phyloP scores from a whole-genome alignment of 371 early-diverging fungal species.

The Syncephalastrum sp. region DNA sequence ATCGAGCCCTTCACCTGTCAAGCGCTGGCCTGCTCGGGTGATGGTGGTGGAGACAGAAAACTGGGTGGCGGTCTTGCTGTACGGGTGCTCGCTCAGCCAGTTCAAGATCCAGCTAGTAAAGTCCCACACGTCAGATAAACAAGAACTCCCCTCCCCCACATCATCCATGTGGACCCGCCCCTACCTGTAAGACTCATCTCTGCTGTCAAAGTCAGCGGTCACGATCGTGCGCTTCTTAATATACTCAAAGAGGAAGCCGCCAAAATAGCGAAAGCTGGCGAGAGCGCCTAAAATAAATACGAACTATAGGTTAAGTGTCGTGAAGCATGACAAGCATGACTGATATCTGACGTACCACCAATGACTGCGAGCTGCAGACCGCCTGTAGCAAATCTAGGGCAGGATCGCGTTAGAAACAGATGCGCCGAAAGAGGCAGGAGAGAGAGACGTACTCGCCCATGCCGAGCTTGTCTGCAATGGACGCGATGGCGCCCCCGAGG shows the following conservation, averaged over 20 bases:
- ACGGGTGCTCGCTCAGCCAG: conserved; percentile 64
- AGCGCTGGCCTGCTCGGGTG: conserved; percentile 43
- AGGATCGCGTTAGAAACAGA: too few relatives aligned
- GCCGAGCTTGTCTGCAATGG: conserved; percentile 48
- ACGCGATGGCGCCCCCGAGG: conserved; percentile 45
- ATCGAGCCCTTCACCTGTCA: conserved; percentile 50
- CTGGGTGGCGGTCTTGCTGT: conserved; percentile 50
- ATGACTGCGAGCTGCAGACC: conserved; percentile 44
- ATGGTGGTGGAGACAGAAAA: conserved; percentile 63
- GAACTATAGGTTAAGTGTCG: neutral
- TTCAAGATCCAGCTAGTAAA: conserved; percentile 49
- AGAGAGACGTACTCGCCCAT: conserved; percentile 46
- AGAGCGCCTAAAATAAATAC: conserved; percentile 17
- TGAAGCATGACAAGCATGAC: too few relatives aligned
- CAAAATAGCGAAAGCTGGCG: conserved; percentile 48
- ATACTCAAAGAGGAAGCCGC: conserved; percentile 47
- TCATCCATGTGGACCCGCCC: too few relatives aligned
- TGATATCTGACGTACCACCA: conserved; percentile 25
- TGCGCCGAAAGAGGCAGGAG: too few relatives aligned
- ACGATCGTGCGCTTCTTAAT: conserved; percentile 56
- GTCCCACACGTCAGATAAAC: neutral
- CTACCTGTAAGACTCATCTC: conserved; percentile 64
- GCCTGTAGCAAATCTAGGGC: conserved; percentile 52
- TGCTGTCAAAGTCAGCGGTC: conserved; percentile 59
- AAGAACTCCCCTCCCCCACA: too few relatives aligned